Evolutionary conservation across 78 protist genomes (phyloP).

Genomic region (Speleostelium caveatum): DNA sequence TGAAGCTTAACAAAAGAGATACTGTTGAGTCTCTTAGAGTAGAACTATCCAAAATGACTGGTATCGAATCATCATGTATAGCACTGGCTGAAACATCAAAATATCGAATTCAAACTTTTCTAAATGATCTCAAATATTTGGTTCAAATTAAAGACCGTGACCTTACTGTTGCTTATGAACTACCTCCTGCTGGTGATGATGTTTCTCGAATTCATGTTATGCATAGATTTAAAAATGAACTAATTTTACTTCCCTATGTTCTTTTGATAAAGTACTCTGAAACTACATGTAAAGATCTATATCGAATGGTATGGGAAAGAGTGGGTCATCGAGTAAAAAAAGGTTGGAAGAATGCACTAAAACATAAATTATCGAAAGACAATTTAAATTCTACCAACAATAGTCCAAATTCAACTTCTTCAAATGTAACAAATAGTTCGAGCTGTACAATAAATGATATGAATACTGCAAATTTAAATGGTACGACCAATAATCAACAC

Average conservation of each 20-base stretch:
- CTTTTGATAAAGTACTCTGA: slow-evolving; percentile 49
- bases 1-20: slow-evolving; percentile 30
- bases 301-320: slow-evolving; percentile 74
- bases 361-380: neutral
- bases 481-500: neutral
- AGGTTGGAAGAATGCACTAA: slow-evolving; percentile 46
- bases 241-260: slow-evolving; percentile 50
- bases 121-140: slow-evolving; percentile 47
- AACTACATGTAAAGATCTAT: slow-evolving; percentile 51
- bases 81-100: slow-evolving; percentile 53
- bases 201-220: slow-evolving; percentile 64
- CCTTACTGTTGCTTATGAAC: slow-evolving; percentile 47
- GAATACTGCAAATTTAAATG: too few relatives aligned
- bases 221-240: slow-evolving; percentile 28
- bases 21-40: slow-evolving; percentile 42
- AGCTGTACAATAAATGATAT: too few relatives aligned
- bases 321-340: slow-evolving; percentile 77
- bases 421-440: neutral
- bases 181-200: slow-evolving; percentile 72
- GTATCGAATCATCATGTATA: slow-evolving; percentile 65
- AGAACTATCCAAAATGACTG: slow-evolving; percentile 38
- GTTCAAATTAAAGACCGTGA: slow-evolving; percentile 35
- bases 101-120: slow-evolving; percentile 45
- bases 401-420: neutral
- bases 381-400: neutral